phyloP scores from a whole-genome alignment of 306 rosid genomes.

The Dalbergia oliveri region DNA sequence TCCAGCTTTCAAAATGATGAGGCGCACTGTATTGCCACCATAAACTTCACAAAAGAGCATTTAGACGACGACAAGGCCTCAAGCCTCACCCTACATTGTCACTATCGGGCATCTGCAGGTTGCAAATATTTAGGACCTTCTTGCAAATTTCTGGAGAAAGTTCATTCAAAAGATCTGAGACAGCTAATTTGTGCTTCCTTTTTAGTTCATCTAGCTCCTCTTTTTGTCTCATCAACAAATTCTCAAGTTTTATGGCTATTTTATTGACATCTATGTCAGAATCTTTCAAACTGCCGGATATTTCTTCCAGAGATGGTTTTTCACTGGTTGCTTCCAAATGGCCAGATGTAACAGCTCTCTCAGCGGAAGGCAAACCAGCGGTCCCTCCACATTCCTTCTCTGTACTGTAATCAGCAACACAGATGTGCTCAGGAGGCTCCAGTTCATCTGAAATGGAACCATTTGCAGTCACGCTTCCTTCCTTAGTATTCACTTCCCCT shows the following conservation, averaged over 20 bases:
- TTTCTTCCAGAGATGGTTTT: slow-evolving; percentile 42
- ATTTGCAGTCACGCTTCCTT: slow-evolving; percentile 40
- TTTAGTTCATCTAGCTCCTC: slow-evolving; percentile 72
- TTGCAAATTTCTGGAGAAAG: slow-evolving; percentile 58
- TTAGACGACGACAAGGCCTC: slow-evolving; percentile 16
- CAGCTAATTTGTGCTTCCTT: slow-evolving; percentile 69
- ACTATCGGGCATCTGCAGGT: slow-evolving; percentile 51
- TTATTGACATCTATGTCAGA: slow-evolving; percentile 46
- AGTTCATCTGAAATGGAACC: slow-evolving; percentile 40
- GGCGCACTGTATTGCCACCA: slow-evolving; percentile 5
- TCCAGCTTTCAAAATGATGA: slow-evolving; percentile 21
- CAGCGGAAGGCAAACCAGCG: slow-evolving; percentile 41
- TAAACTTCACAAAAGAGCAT: slow-evolving; percentile 17
- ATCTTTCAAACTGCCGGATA: slow-evolving; percentile 20
- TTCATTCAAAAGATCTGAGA: slow-evolving; percentile 62
- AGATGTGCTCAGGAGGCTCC: slow-evolving; percentile 25
- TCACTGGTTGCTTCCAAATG: slow-evolving; percentile 41
- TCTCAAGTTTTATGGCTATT: slow-evolving; percentile 58
- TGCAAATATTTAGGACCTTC: slow-evolving; percentile 61
- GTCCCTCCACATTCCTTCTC: slow-evolving; percentile 47
- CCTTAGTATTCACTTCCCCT: slow-evolving; percentile 35
- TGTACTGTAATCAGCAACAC: slow-evolving; percentile 28
- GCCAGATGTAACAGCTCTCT: slow-evolving; percentile 40
- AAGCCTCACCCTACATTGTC: slow-evolving; percentile 39
- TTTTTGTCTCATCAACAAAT: slow-evolving; percentile 59